These are phyloP conservation scores for Linnemannia schmuckeri DNA, from an alignment of 192 early-diverging fungal genomes.

Conservation along the genomic window DNA sequence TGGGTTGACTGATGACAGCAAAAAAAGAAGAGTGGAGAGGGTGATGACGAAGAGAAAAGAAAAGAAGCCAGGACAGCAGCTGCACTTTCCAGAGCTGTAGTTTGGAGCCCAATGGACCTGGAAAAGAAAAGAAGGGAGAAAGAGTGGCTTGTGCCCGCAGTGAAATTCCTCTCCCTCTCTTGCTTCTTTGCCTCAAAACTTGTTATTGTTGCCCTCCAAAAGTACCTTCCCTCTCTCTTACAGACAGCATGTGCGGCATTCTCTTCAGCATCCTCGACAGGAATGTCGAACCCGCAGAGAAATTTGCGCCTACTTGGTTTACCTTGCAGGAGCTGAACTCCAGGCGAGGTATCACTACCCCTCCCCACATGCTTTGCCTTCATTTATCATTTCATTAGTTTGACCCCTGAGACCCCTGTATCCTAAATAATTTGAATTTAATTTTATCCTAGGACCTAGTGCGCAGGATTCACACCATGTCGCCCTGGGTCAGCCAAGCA, in stretches of 20 bases:
- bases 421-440: neutral
- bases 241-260: conserved; percentile 65
- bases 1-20: neutral
- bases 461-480: conserved; percentile 53
- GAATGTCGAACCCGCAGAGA: neutral
- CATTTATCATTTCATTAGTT: too few relatives aligned
- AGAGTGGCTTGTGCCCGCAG: conserved; percentile 6
- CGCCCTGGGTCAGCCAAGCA: neutral
- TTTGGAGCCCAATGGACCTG: conserved; percentile 4
- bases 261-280: conserved; percentile 57
- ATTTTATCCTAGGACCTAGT: conserved; percentile 62
- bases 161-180: neutral
- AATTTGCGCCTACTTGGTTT: conserved; percentile 45
- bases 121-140: neutral
- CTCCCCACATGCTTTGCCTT: neutral
- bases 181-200: too few relatives aligned
- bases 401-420: neutral
- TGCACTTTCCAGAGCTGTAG: neutral
- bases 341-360: conserved; percentile 57
- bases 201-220: neutral
- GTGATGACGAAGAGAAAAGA: neutral
- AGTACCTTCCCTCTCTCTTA: neutral
- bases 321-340: conserved; percentile 60
- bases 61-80: neutral
- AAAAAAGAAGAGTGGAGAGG: neutral